Conservation (phyloP, 1,284 basidiomycete species). For the Heterobasidion parviporum region DNA sequence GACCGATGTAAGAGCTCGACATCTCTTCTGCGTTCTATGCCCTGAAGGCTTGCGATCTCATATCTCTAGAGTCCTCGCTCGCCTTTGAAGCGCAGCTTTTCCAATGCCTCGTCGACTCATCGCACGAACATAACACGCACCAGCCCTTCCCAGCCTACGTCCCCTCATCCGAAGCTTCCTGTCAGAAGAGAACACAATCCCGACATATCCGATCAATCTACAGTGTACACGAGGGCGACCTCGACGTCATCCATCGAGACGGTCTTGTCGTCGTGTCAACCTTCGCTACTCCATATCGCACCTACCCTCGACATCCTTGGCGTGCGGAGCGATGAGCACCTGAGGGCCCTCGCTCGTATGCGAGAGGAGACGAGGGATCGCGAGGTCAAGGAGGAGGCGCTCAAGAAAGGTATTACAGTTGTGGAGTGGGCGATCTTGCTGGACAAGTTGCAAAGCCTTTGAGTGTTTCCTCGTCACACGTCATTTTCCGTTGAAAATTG, state of each 20-base stretch:
- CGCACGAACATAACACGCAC: constrained; percentile 1
- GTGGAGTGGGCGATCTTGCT: constrained; percentile 73
- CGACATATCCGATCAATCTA: constrained; percentile 7
- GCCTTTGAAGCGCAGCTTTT: constrained; percentile 7
- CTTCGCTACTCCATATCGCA: constrained; percentile 49
- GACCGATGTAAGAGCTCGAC: constrained; percentile 3
- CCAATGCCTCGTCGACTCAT: constrained; percentile 8
- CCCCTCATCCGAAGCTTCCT: constrained; percentile 1
- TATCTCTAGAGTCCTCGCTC: constrained; percentile 8
- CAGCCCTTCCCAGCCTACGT: constrained; percentile 3
- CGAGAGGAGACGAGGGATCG: constrained; percentile 55
- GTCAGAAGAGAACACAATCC: neutral
- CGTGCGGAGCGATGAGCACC: constrained; percentile 47
- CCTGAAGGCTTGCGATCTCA: neutral
- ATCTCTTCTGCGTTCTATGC: neutral
- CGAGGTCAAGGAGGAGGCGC: constrained; percentile 57
- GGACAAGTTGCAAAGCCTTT: constrained; percentile 24
- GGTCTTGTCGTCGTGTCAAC: constrained; percentile 36
- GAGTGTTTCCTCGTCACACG: neutral
- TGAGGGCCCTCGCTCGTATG: constrained; percentile 49
- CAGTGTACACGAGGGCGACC: constrained; percentile 15
- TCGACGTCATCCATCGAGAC: constrained; percentile 23
- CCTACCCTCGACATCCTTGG: constrained; percentile 48
- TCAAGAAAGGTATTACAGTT: constrained; percentile 56
- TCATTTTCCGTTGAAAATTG: too few relatives aligned